Conservation (phyloP, 2,329 filamentous ascomycete species). For the Calonectria henricotiae region DNA sequence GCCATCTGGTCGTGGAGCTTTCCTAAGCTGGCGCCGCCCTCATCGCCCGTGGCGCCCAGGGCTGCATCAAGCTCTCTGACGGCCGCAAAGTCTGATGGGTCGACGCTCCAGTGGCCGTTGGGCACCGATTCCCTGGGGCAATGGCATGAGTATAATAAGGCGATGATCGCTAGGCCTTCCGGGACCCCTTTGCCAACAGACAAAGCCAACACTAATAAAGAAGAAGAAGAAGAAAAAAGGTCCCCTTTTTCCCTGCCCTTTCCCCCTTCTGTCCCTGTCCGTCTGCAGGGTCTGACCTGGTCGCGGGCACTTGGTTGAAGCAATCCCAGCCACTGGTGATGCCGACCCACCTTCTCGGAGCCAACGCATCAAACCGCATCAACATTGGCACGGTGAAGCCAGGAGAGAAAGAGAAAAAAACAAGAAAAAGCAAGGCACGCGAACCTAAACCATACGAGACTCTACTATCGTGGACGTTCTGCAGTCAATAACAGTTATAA, state of each 20-base stretch:
- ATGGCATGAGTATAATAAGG: conserved; percentile 28
- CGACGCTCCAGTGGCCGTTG: conserved; percentile 31
- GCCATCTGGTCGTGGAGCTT: conserved; percentile 24
- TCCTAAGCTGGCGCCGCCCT: conserved; percentile 16
- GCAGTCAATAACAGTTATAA: conserved; percentile 28
- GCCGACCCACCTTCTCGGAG: conserved; percentile 47
- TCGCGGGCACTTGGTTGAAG: conserved; percentile 21
- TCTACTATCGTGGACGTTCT: conserved; percentile 18
- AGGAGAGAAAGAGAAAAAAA: conserved; percentile 28
- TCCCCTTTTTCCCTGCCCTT: neutral
- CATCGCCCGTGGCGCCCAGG: conserved; percentile 32
- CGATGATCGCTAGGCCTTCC: neutral
- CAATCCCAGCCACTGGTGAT: conserved; percentile 25
- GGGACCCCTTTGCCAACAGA: neutral
- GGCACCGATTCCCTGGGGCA: conserved; percentile 32
- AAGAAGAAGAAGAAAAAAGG: neutral
- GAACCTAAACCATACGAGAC: conserved; percentile 25
- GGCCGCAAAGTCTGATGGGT: conserved; percentile 28
- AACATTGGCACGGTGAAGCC: conserved; percentile 35
- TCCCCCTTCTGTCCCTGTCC: neutral
- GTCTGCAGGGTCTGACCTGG: conserved; percentile 34
- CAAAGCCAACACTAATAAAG: neutral
- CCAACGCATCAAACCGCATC: conserved; percentile 48
- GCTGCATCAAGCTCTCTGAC: conserved; percentile 30
- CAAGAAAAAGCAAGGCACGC: conserved; percentile 27